These are phyloP conservation scores for Aspergillus puulaauensis DNA, from an alignment of 2,329 filamentous ascomycete species.

Conservation along the genomic window DNA sequence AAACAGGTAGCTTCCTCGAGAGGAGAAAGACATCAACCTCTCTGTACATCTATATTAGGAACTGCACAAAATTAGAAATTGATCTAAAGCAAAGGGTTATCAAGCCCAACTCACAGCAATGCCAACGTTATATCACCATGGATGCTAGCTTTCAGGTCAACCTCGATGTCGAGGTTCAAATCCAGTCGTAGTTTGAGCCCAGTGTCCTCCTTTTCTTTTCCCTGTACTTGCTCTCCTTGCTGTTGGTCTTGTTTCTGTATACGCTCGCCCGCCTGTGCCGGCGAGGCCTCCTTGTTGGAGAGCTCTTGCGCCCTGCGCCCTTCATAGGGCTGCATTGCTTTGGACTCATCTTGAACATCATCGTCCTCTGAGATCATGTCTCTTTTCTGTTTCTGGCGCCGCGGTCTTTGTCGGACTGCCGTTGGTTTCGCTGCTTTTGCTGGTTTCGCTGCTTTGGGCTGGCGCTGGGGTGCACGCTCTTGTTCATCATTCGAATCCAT, in stretches of 20 bases:
- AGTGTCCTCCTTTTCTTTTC: not conserved
- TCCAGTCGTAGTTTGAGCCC: conserved; percentile 65
- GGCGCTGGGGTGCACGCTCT: not conserved
- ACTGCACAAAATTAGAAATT: not conserved
- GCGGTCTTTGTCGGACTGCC: not conserved
- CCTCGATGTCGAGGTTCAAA: conserved; percentile 78
- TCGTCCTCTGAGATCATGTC: not conserved
- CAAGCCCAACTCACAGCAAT: conserved; percentile 62
- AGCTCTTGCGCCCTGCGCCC: not conserved
- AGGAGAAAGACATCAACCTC: not conserved
- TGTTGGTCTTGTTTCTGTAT: not conserved
- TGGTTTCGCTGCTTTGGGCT: not conserved
- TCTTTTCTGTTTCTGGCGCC: not conserved
- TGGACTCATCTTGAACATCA: not conserved
- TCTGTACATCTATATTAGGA: not conserved
- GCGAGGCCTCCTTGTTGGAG: not conserved
- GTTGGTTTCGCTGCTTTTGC: too few species aligned
- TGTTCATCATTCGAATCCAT: not conserved
- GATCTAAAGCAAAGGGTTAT: too few species aligned
- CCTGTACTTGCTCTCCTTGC: not conserved
- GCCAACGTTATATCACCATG: conserved; percentile 79
- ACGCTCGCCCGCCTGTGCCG: not conserved
- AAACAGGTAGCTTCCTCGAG: not conserved
- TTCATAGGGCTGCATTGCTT: not conserved
- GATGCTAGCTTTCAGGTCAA: conserved; percentile 81